Percentiles rank a stretch among this genome's conserved stretches.
Evolutionary conservation across 805 yeast species (phyloP).

Genomic region (Yarrowia bubula): DNA sequence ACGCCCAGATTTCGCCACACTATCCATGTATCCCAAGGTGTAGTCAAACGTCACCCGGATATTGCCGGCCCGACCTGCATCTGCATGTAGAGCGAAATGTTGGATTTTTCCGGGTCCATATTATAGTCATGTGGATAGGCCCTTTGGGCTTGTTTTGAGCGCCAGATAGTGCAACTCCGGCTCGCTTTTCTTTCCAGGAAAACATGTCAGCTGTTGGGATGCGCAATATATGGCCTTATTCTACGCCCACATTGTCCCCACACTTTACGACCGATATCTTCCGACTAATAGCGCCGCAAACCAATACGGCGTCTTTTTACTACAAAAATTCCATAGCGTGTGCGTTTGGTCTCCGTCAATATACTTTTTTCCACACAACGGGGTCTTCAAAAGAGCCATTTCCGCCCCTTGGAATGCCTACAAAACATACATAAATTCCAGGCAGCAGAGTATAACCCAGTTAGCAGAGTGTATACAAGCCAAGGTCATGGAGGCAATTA

Average conservation of each 20-base stretch:
- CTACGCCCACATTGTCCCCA: neutral
- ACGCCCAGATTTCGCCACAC: no score
- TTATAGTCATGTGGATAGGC: neutral
- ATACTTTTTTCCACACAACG: no score
- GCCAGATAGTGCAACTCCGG: neutral
- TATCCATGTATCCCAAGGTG: no score
- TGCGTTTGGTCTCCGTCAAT: no score
- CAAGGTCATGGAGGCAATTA: no score
- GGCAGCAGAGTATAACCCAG: slow-evolving; percentile 1
- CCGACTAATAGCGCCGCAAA: neutral
- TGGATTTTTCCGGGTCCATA: slow-evolving; percentile 21
- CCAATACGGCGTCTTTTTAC: neutral
- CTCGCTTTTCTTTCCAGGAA: neutral
- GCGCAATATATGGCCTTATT: slow-evolving; percentile 4
- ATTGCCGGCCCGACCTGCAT: slow-evolving; percentile 23
- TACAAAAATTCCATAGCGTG: no score
- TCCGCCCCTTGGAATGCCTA: no score
- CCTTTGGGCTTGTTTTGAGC: neutral
- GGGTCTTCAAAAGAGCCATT: no score
- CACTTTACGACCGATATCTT: neutral
- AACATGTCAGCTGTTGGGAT: neutral
- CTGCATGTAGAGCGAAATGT: slow-evolving; percentile 26
- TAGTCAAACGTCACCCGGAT: neutral
- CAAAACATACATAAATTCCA: neutral
- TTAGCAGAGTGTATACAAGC: neutral